Base-by-base conservation (phyloP, 192 early-diverging fungal species). In the Gaertneriomyces sp. region DNA sequence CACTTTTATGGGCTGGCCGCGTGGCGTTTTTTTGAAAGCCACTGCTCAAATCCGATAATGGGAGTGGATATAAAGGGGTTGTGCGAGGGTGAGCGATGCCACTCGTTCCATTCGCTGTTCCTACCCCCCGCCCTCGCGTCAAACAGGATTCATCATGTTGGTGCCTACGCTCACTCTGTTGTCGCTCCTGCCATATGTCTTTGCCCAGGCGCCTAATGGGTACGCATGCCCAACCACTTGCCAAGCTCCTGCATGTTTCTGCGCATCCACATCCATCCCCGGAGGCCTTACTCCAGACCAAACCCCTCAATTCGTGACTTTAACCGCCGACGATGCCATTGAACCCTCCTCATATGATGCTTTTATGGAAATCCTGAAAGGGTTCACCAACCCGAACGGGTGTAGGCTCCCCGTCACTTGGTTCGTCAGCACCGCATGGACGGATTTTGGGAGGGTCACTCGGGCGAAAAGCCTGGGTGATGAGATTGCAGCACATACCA, bases 301-400 rank as follows among this genome's bases (percentile, higher is more conserved):
- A 11, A 73, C 49, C 25, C 71, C 71, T 16, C n/a, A 42, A 61
- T 73, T 73, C 49, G 42, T 73, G 41, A 73, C 71, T 11, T 61
- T 73, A 16, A 73, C 87, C 20, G 86, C 79, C 71, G 87, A 89
- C 58, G 87, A 89, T 68, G 76, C 86, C 7, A 47, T 89, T 56
- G 78, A 74, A 5, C 17, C 19, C 7, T 38, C 38, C 7, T 5
- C 63, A 12, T 45, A 25, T 17, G 39, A n/a, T 8, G 43, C 39
- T 11, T 46, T 69, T 58, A 33, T 33, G 6, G 56, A 67, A 41
- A 51, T 45, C 50, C 17, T 69, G 42, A 63, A 41, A 43, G 5
- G 14, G 38, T 73, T 64, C 9, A 16, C 49, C 51, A 84, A 84
- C 47, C 80, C 80, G n/a, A 84, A 84, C 65, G 82, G 86, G 2